phyloP scores from a whole-genome alignment of 2,329 filamentous ascomycete genomes.

The Clonostachys chloroleuca region DNA sequence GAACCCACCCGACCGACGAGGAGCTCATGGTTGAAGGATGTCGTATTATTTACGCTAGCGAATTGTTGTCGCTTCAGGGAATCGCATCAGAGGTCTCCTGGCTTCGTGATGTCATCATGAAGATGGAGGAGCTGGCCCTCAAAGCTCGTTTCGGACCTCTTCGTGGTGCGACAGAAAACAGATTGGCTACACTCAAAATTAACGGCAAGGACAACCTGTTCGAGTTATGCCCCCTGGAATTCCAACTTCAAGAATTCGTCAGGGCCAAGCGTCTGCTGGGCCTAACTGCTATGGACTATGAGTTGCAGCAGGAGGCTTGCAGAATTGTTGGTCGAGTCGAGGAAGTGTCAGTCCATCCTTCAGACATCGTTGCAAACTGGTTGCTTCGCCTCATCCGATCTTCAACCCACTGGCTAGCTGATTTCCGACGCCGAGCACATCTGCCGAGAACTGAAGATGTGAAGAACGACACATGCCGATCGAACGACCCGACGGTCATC shows the following conservation, averaged over 20 bases:
- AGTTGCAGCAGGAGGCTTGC: slow-evolving; percentile 56
- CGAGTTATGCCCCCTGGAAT: slow-evolving; percentile 50
- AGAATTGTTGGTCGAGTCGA: slow-evolving; percentile 54
- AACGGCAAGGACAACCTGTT: slow-evolving; percentile 55
- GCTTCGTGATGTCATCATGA: slow-evolving; percentile 56
- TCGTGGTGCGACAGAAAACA: slow-evolving; percentile 38
- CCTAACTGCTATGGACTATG: slow-evolving; percentile 54
- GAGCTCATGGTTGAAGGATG: slow-evolving; percentile 56
- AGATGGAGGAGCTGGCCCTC: slow-evolving; percentile 31
- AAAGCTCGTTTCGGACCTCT: slow-evolving; percentile 44
- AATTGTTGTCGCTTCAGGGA: slow-evolving; percentile 35
- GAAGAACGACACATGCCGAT: slow-evolving; percentile 38
- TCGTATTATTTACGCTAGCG: slow-evolving; percentile 50
- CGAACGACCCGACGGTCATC: slow-evolving; percentile 48
- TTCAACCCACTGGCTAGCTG: slow-evolving; percentile 49
- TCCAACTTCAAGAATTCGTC: slow-evolving; percentile 49
- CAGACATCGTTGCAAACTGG: slow-evolving; percentile 49
- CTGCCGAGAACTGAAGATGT: slow-evolving; percentile 54
- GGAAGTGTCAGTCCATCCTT: slow-evolving; percentile 41
- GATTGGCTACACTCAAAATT: slow-evolving; percentile 43
- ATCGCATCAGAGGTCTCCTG: slow-evolving; percentile 38
- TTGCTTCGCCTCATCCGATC: slow-evolving; percentile 45
- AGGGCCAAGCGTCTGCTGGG: slow-evolving; percentile 45
- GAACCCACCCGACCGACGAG: slow-evolving; percentile 38
- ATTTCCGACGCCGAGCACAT: slow-evolving; percentile 51